phyloP scores from a whole-genome alignment of 495 filamentous ascomycete genomes.

The Aspergillus sclerotioniger region DNA sequence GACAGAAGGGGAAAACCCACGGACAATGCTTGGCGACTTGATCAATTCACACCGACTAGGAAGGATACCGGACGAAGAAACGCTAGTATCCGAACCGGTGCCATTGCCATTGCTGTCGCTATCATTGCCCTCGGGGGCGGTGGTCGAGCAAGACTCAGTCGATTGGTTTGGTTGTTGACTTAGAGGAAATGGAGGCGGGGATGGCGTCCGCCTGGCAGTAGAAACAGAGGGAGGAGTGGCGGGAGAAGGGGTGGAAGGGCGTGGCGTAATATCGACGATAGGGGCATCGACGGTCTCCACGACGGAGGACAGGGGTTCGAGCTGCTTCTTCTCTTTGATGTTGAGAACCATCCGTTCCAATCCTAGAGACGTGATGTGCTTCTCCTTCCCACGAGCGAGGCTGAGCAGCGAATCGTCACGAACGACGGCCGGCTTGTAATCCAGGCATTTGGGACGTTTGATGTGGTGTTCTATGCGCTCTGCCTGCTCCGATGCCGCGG shows the following conservation, averaged over 20 bases:
- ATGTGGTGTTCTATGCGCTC: slow-evolving; percentile 68
- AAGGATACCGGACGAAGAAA: slow-evolving; percentile 41
- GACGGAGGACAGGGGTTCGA: slow-evolving; percentile 53
- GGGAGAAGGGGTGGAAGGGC: slow-evolving; percentile 43
- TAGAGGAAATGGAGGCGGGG: slow-evolving; percentile 13
- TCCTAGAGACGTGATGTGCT: slow-evolving; percentile 85
- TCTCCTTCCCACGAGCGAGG: slow-evolving; percentile 70
- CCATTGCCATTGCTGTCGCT: slow-evolving; percentile 38
- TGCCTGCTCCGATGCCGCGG: slow-evolving; percentile 67
- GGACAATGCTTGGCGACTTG: slow-evolving; percentile 72
- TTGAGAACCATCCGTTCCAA: slow-evolving; percentile 88
- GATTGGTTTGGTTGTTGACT: slow-evolving; percentile 35
- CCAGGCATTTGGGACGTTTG: slow-evolving; percentile 47
- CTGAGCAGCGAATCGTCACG: slow-evolving; percentile 47
- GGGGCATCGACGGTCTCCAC: slow-evolving; percentile 46
- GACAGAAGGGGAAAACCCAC: slow-evolving; percentile 81
- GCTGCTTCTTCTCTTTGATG: slow-evolving; percentile 73
- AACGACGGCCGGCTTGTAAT: slow-evolving; percentile 46
- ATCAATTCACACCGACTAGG: slow-evolving; percentile 43
- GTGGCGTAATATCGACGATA: slow-evolving; percentile 51
- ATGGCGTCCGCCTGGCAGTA: slow-evolving; percentile 23
- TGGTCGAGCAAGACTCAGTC: slow-evolving; percentile 55
- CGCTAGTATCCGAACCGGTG: slow-evolving; percentile 52
- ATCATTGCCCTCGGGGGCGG: slow-evolving; percentile 49
- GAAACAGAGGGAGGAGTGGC: slow-evolving; percentile 41